Evolutionary conservation across 805 yeast species (phyloP).

Genomic region (Blastobotrys mokoenaii): DNA sequence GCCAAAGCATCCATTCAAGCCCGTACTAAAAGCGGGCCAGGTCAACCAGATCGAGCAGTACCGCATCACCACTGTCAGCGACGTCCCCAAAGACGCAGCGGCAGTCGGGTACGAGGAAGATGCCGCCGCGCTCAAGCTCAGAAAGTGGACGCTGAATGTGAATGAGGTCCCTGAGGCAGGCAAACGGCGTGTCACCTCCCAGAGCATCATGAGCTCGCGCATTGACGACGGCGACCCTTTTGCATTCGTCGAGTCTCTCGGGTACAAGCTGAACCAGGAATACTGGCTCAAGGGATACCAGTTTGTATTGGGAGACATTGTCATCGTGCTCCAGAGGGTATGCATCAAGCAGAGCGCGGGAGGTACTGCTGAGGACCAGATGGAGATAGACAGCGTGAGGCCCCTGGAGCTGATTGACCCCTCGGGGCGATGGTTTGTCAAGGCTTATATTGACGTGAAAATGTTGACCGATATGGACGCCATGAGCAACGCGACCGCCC

Average conservation of each 20-base stretch:
- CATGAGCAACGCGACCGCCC: slow-evolving; percentile 55
- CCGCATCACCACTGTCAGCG: slow-evolving; percentile 18
- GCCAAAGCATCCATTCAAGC: slow-evolving; percentile 24
- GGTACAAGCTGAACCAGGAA: slow-evolving; percentile 57
- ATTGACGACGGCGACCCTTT: slow-evolving; percentile 30
- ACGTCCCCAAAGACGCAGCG: slow-evolving; percentile 3
- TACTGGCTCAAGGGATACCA: slow-evolving; percentile 55
- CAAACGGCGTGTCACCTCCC: slow-evolving; percentile 45
- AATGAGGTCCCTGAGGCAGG: slow-evolving; percentile 34
- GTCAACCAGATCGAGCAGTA: slow-evolving; percentile 29
- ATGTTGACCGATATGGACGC: slow-evolving; percentile 68
- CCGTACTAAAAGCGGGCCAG: slow-evolving; percentile 27
- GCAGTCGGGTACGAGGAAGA: not conserved
- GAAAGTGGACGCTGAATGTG: slow-evolving; percentile 24
- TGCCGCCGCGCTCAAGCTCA: slow-evolving; percentile 6
- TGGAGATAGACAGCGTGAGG: slow-evolving; percentile 2
- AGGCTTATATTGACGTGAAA: slow-evolving; percentile 62
- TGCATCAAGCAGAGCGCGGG: slow-evolving; percentile 15
- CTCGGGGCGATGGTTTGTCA: slow-evolving; percentile 33
- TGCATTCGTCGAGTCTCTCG: slow-evolving; percentile 49
- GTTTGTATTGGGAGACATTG: slow-evolving; percentile 51
- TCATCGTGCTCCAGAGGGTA: slow-evolving; percentile 45
- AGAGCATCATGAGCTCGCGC: slow-evolving; percentile 53
- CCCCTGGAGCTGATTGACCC: slow-evolving; percentile 20
- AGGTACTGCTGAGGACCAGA: slow-evolving; percentile 2